Conservation (phyloP, 352 stramenopile genomes). For the Phytophthora pini region DNA sequence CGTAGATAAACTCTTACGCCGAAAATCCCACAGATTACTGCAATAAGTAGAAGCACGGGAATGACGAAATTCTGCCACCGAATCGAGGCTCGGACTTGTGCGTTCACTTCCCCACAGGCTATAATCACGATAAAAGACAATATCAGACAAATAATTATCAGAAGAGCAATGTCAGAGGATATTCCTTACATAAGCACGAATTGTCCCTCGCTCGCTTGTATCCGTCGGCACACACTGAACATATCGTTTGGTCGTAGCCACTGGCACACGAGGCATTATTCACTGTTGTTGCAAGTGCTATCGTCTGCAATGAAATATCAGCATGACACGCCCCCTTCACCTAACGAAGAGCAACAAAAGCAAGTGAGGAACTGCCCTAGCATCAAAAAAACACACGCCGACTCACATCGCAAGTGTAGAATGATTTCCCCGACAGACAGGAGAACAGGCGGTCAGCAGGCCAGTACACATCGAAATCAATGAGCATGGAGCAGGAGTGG, state of each 20-base stretch:
- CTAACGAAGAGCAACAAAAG: slow-evolving; percentile 21
- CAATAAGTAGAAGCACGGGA: slow-evolving; percentile 55
- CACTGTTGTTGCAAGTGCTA: slow-evolving; percentile 17
- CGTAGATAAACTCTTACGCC: slow-evolving; percentile 59
- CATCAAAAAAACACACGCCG: neutral
- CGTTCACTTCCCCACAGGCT: slow-evolving; percentile 66
- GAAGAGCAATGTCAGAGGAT: neutral
- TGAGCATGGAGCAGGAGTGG: slow-evolving; percentile 38
- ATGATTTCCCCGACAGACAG: slow-evolving; percentile 56
- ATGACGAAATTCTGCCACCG: slow-evolving; percentile 82
- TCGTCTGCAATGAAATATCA: slow-evolving; percentile 52
- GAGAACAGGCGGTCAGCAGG: slow-evolving; percentile 59
- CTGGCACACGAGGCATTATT: slow-evolving; percentile 44
- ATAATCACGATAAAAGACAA: neutral
- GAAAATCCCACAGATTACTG: slow-evolving; percentile 36
- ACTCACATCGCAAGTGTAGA: slow-evolving; percentile 73
- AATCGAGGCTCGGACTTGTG: slow-evolving; percentile 54
- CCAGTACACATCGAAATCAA: slow-evolving; percentile 66
- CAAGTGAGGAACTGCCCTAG: neutral
- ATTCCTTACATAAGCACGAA: slow-evolving; percentile 60
- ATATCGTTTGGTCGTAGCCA: slow-evolving; percentile 70
- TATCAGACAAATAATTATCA: neutral
- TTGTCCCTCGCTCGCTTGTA: slow-evolving; percentile 68
- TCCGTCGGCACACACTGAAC: slow-evolving; percentile 62
- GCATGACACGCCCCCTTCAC: slow-evolving; percentile 54